These are phyloP conservation scores for Lolium perenne DNA, from an alignment of 176 grass and related monocot genomes.

Conservation along the genomic window DNA sequence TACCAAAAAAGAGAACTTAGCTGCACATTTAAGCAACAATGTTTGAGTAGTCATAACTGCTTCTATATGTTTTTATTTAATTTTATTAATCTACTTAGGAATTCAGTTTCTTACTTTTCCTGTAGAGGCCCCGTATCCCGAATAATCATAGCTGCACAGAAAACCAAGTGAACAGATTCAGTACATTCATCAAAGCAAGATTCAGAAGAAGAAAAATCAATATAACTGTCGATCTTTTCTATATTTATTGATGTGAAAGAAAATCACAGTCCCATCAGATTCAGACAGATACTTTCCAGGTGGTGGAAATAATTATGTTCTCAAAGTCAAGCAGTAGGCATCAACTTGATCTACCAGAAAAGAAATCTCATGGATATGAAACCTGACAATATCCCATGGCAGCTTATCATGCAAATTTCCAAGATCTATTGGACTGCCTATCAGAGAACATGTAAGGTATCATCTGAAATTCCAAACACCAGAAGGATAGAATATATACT, in stretches of 20 bases:
- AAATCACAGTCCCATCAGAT: constrained; percentile 34
- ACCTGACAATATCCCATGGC: neutral
- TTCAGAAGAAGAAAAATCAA: neutral
- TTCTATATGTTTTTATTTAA: too few relatives aligned
- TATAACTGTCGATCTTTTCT: neutral
- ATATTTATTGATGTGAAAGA: neutral
- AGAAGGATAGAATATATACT: constrained; percentile 2
- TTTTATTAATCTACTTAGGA: neutral
- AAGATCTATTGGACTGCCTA: neutral
- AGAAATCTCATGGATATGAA: constrained; percentile 15
- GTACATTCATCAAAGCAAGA: constrained; percentile 24
- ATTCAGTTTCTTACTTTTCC: constrained; percentile 80
- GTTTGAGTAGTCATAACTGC: too few relatives aligned
- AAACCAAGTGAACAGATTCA: constrained; percentile 43
- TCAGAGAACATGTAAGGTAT: neutral
- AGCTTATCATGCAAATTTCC: neutral
- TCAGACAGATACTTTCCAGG: constrained; percentile 25
- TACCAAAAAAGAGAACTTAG: constrained; percentile 18
- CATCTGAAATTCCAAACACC: neutral
- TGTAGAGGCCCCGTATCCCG: constrained; percentile 96
- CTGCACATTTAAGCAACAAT: constrained; percentile 30
- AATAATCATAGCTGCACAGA: constrained; percentile 93
- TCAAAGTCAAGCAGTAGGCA: constrained; percentile 39
- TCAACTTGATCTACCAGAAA: constrained; percentile 12
- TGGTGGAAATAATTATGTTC: constrained; percentile 37